Evolutionary conservation across 345 rosid species (phyloP).

Genomic region (Angophora floribunda): DNA sequence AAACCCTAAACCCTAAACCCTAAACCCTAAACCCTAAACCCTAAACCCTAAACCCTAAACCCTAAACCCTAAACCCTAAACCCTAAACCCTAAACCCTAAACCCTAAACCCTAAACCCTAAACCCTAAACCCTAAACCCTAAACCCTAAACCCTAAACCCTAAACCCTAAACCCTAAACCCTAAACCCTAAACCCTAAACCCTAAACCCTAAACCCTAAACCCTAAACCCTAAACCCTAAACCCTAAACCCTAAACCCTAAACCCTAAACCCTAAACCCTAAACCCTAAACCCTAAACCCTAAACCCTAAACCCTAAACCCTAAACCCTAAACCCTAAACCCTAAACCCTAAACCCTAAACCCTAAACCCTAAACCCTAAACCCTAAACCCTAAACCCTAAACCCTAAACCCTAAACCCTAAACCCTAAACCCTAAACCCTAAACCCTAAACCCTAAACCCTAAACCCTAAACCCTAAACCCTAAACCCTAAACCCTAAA

Average conservation of each 20-base stretch:
- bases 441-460: neutral
- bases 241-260: neutral
- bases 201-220: neutral
- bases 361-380: neutral
- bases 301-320: neutral
- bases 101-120: neutral
- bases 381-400: neutral
- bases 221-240: neutral
- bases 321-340: neutral
- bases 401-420: neutral
- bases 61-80: neutral
- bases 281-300: neutral
- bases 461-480: neutral
- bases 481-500: neutral
- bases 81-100: neutral
- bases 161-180: neutral
- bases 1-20: neutral
- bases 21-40: neutral
- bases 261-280: neutral
- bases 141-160: neutral
- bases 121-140: neutral
- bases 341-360: neutral
- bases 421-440: slow-evolving; percentile 1
- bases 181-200: neutral
- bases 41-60: neutral